Evolutionary conservation across 2,329 filamentous ascomycete species (phyloP).

Genomic region (Ceratocystis papillata): DNA sequence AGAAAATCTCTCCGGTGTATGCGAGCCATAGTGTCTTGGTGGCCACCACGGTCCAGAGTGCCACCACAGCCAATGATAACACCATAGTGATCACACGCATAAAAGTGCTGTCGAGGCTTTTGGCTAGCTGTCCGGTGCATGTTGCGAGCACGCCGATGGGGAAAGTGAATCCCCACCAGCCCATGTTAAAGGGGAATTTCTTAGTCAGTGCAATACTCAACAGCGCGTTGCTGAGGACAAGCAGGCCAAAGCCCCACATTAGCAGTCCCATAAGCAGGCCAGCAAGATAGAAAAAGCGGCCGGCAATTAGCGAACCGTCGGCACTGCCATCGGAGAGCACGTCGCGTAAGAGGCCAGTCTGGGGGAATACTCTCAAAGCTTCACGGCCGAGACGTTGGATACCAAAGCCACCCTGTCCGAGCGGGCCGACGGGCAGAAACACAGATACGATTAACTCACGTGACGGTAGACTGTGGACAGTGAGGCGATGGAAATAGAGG

Average conservation of each 20-base stretch:
- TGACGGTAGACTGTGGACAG: constrained; percentile 54
- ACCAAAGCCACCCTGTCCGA: constrained; percentile 55
- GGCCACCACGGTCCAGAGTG: constrained; percentile 37
- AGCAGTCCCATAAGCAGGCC: constrained; percentile 31
- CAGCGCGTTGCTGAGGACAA: constrained; percentile 37
- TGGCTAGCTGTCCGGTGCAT: constrained; percentile 34
- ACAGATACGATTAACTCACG: constrained; percentile 57
- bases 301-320: constrained; percentile 47
- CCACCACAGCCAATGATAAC: constrained; percentile 34
- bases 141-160: constrained; percentile 38
- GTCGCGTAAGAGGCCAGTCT: constrained; percentile 37
- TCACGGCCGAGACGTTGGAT: constrained; percentile 43
- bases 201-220: constrained; percentile 35
- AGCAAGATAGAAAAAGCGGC: constrained; percentile 33
- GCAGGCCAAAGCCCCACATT: constrained; percentile 38
- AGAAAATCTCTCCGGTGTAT: constrained; percentile 36
- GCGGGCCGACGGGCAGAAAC: constrained; percentile 55
- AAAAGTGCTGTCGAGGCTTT: constrained; percentile 36
- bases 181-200: constrained; percentile 38
- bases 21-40: constrained; percentile 33
- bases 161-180: constrained; percentile 41
- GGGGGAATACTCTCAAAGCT: constrained; percentile 35
- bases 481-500: constrained; percentile 59
- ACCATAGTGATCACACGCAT: constrained; percentile 36
- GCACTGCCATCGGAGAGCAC: constrained; percentile 32